phyloP scores from a whole-genome alignment of 345 rosid species.

The Eucalyptus cladocalyx region DNA sequence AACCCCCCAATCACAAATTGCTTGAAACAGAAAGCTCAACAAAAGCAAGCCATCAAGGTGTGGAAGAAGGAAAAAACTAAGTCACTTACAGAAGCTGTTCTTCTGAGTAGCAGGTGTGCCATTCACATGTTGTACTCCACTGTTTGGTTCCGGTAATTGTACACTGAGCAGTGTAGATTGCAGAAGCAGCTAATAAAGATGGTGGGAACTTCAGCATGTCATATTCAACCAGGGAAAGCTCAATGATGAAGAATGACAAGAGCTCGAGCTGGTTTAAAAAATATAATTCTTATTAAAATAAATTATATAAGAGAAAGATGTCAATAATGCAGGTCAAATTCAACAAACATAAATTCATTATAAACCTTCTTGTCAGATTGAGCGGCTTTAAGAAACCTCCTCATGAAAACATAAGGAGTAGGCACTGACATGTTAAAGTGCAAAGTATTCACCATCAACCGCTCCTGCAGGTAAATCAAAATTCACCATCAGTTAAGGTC shows the following conservation, averaged over 20 bases:
- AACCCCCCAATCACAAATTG: not conserved
- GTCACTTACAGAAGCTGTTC: conserved; percentile 35
- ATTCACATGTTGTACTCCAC: conserved; percentile 51
- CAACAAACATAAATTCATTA: not conserved
- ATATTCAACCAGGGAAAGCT: conserved; percentile 61
- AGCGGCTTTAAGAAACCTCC: conserved; percentile 83
- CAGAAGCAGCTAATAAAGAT: conserved; percentile 52
- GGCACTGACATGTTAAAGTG: conserved; percentile 77
- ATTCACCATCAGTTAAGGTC: not conserved
- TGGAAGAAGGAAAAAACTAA: no score
- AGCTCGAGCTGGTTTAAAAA: conserved; percentile 65
- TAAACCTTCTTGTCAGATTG: conserved; percentile 77
- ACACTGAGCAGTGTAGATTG: conserved; percentile 56
- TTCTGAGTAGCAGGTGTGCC: conserved; percentile 39
- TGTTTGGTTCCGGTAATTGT: conserved; percentile 19
- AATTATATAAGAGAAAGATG: not conserved
- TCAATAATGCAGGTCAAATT: not conserved
- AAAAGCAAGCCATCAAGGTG: not conserved
- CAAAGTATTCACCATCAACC: conserved; percentile 57
- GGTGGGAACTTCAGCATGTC: conserved; percentile 54
- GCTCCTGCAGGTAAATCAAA: conserved; percentile 49
- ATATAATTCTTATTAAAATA: not conserved
- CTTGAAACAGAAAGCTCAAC: not conserved
- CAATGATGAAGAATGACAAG: conserved; percentile 56
- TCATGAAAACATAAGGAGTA: conserved; percentile 91